Evolutionary conservation across 2,329 filamentous ascomycete species (phyloP), one percentile per base, ranked within the genome.

Genomic region (Truncatella angustata): DNA sequence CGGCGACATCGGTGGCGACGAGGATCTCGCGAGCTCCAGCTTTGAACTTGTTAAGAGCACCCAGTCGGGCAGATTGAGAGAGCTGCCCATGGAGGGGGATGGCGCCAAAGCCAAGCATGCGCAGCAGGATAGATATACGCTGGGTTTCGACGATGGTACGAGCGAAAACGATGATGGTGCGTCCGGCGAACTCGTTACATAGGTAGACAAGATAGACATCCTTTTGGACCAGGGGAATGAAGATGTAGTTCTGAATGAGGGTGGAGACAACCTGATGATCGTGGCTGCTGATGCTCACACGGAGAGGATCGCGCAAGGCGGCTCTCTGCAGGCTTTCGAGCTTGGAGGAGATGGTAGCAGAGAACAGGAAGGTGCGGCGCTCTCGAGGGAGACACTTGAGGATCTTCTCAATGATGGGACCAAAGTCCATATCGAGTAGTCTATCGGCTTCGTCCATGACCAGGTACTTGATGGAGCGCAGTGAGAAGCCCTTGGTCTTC

Each of bases 401-500:
- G 50, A 97, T 91, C 72, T 96, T 96, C 71, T 97, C 91, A 34
- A 97, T 83, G 20, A 92, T 88, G 2, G 91, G 90, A 0, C 92
- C 92, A 60, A 97, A 97, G 68, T 97, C 92, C 67, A 97, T 86
- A 66, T 99, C 94, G 2, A 97, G 81, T 9, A 97, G 79, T 53
- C 92, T 80, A 69, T 97, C 93, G 21, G 93, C 93, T 73, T 97
- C 93, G 65, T 97, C 93, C 83, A 97, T 91, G 56, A 97, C 92
- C 3, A 97, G 77, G 65, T 93, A 96, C 65, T 92, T 92, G 34
- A 97, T 76, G 4, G 81, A 80, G 26, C 88, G 82, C 45, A 97
- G 74, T 2, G 88, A 92, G 72, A 99, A 97, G 10, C 94, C 93
- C 70, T 96, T 97, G 2, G 94, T 99, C 72, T 96, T 96, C 68